Evolutionary conservation across 192 early-diverging fungal species (phyloP), one percentile per base, ranked within the genome.

Genomic region (Linnemannia zychae): DNA sequence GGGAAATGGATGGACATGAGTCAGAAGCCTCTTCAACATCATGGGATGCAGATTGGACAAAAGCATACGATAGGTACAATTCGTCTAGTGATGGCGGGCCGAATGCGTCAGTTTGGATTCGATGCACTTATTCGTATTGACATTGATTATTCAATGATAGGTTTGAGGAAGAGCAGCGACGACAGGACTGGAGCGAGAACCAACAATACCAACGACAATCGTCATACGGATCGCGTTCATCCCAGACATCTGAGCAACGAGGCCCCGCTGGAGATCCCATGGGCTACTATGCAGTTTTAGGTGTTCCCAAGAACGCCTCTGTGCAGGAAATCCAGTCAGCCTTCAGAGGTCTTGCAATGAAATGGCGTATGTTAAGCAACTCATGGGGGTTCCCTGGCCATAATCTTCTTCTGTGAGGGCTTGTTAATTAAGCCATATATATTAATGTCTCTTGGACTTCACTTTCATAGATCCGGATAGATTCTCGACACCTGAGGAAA

Each of bases 11-110:
- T 46, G 74, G 81, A 1, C 88, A 89, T 57, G 66, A 73, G 20
- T 78, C 74, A 37, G 77, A 91, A 13, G 90, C 89, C 15, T 73
- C 84, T 0, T 70, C 74, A 15, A 75, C 83, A 31, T 34, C 82
- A 18, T 90, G 89, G 89, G 89, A 91, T 40, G 76, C 79, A 6
- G 89, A 88, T 20, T 91, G 90, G 90, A 87, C 88, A 7, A 75
- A 65, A 6, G 89, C 88, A 7, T 91, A 90, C 72, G 88, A 89
- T 50, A 79, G 83, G 83, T 84, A 76, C 28, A 47, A 1, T 7
- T 57, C 31, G 33, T 40, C 52, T 57, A 38, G 3, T 28, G 15
- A 40, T 40, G n/a, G n/a, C n/a, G n/a, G n/a, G n/a, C n/a, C 17
- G 9, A 20, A 28, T 60, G 12, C 11, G 20, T 18, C 1, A 5